A percentile compares a stretch with the other conserved stretches of the same genome.
phyloP scores from a whole-genome alignment of 2,329 filamentous ascomycete species.

The Trichoderma afroharzianum region DNA sequence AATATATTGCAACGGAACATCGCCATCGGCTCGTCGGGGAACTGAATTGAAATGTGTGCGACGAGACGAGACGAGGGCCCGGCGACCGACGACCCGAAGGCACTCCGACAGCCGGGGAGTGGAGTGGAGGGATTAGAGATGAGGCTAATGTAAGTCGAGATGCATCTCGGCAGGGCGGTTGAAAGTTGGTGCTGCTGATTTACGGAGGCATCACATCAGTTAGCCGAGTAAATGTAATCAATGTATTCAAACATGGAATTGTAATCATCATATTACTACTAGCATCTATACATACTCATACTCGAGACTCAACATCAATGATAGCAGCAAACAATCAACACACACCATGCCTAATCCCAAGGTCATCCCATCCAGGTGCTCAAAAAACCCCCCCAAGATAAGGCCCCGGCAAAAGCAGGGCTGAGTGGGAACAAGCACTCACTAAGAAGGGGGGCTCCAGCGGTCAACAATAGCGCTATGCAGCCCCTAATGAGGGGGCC shows the following conservation, averaged over 20 bases:
- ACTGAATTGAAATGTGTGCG: neutral
- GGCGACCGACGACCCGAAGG: constrained; percentile 14
- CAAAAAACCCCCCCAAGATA: neutral
- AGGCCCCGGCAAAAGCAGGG: neutral
- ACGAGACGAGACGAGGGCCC: neutral
- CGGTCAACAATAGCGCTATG: neutral
- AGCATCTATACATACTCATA: neutral
- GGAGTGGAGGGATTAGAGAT: constrained; percentile 3
- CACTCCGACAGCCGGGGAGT: constrained; percentile 2
- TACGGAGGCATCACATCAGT: no score
- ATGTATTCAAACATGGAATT: no score
- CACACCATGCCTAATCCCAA: no score
- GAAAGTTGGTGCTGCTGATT: no score
- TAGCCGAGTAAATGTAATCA: no score
- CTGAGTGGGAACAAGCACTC: neutral
- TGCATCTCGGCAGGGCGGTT: neutral
- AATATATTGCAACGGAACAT: neutral
- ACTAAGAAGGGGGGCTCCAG: neutral
- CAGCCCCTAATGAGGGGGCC: neutral
- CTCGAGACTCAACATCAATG: neutral
- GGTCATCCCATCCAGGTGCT: neutral
- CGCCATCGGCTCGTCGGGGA: constrained; percentile 4
- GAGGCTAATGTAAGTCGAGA: constrained; percentile 12
- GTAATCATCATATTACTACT: no score
- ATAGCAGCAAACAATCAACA: neutral